Conservation (phyloP, 352 stramenopile species). For the Aphanomyces astaci region DNA sequence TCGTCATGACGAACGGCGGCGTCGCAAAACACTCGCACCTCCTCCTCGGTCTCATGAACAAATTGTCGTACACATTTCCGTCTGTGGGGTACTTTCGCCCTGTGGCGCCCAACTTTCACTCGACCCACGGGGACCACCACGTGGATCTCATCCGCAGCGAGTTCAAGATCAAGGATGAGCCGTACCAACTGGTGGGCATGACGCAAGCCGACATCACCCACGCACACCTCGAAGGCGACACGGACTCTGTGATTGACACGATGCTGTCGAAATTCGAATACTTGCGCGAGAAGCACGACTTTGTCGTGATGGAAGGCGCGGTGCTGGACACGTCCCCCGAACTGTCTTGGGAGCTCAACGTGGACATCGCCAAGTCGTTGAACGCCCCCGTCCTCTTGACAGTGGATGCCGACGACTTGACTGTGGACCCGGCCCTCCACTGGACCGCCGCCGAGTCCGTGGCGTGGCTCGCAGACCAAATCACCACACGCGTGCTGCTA, state of each 20-base stretch:
- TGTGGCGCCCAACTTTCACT: conserved; percentile 37
- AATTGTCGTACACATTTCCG: conserved; percentile 62
- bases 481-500: conserved; percentile 45
- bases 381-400: conserved; percentile 53
- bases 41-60: conserved; percentile 55
- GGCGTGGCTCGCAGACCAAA: conserved; percentile 31
- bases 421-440: not conserved
- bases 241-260: conserved; percentile 58
- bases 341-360: conserved; percentile 67
- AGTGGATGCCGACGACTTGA: conserved; percentile 36
- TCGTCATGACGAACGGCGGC: conserved; percentile 21
- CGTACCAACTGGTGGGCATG: conserved; percentile 49
- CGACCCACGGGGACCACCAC: conserved; percentile 45
- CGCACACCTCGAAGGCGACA: conserved; percentile 45
- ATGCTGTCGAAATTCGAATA: conserved; percentile 58
- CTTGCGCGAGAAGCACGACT: conserved; percentile 52
- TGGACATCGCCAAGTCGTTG: conserved; percentile 64
- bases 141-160: conserved; percentile 59
- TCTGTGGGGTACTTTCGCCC: conserved; percentile 73
- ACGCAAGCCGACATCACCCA: conserved; percentile 46
- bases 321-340: conserved; percentile 51
- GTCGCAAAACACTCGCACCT: conserved; percentile 36
- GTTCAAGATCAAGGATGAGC: conserved; percentile 39
- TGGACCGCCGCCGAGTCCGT: conserved; percentile 31
- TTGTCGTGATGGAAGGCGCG: conserved; percentile 78